Evolutionary conservation across 2,329 filamentous ascomycete genomes (phyloP), one percentile per base, ranked within the genome.

Genomic region (Eutypella sp.): DNA sequence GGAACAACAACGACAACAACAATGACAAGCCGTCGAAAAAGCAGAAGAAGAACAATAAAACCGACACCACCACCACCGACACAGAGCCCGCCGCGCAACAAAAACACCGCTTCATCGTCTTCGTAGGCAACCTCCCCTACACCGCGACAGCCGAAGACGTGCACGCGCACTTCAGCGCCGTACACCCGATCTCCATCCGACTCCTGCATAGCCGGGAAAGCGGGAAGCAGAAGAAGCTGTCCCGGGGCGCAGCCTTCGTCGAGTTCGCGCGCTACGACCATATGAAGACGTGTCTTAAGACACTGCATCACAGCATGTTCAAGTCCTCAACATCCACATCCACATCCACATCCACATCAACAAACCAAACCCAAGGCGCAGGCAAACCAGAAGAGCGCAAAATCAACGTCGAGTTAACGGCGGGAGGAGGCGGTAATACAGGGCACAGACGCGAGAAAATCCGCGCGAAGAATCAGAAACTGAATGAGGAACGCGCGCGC

Each of bases 371-470:
- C n/a, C n/a, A n/a, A n/a, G n/a, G n/a, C n/a, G n/a, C n/a, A n/a
- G 71, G 73, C 52, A 50, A 67, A 15, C 73, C 69, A 36, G 64
- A 71, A 15, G 70, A 82, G 42, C 76, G 92, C 57, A 87, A 84
- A 68, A 95, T 97, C 59, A 96, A 96, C 63, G 87, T 96, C 22
- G 92, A 96, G 70, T 70, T 97, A 55, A 96, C 90, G 78, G 91
- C 87, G 48, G 91, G 91, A 42, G 91, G 91, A 34, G 92, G 92
- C 49, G 85, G 84, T 50, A 95, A 90, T 65, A 88, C 81, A 39
- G 75, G 82, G 53, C 70, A 75, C 46, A 77, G 92, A 52, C 81
- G 79, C 61, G 78, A 84, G 47, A 93, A 91, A 72, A 89, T 97
- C 65, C 76, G 80, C 59, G 78, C 78, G 47, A 96, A 96, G 79